phyloP scores from a whole-genome alignment of 352 stramenopile genomes.

The Phytophthora capsici region DNA sequence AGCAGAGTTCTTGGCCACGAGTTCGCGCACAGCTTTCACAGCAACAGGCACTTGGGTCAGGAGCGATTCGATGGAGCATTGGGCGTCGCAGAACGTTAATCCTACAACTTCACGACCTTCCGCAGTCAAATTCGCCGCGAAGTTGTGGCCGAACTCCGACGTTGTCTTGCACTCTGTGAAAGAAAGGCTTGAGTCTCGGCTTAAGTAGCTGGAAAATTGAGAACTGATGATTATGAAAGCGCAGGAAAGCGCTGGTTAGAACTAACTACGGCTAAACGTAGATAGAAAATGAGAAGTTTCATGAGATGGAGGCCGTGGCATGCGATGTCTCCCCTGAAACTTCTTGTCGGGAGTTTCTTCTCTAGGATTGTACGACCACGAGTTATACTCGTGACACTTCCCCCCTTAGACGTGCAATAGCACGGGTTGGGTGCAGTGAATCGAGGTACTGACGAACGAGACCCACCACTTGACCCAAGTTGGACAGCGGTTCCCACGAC shows the following conservation, averaged over 20 bases:
- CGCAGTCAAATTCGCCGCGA: not conserved
- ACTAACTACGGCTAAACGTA: too few relatives aligned
- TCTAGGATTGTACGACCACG: too few relatives aligned
- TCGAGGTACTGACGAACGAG: not conserved
- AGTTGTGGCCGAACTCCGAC: constrained; percentile 1
- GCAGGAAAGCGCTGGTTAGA: too few relatives aligned
- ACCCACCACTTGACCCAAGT: not conserved
- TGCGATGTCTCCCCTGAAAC: too few relatives aligned
- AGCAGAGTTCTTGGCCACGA: not conserved
- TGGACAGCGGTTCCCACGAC: not conserved
- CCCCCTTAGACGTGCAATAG: not conserved
- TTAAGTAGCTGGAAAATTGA: too few relatives aligned
- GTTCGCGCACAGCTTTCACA: not conserved
- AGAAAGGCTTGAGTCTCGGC: too few relatives aligned
- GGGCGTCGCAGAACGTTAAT: not conserved
- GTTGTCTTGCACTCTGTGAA: too few relatives aligned
- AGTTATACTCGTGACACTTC: not conserved
- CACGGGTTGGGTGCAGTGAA: not conserved
- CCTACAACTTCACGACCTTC: constrained; percentile 5
- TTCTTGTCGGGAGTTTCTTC: too few relatives aligned
- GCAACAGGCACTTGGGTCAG: not conserved
- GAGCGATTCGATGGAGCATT: constrained; percentile 1
- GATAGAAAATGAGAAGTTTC: too few relatives aligned
- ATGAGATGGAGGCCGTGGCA: too few relatives aligned
- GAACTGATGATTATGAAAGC: too few relatives aligned